A percentile compares a stretch with the other conserved stretches of the same genome.
Conservation (phyloP, 31 red algal species). For the Porphyra umbilicalis region DNA sequence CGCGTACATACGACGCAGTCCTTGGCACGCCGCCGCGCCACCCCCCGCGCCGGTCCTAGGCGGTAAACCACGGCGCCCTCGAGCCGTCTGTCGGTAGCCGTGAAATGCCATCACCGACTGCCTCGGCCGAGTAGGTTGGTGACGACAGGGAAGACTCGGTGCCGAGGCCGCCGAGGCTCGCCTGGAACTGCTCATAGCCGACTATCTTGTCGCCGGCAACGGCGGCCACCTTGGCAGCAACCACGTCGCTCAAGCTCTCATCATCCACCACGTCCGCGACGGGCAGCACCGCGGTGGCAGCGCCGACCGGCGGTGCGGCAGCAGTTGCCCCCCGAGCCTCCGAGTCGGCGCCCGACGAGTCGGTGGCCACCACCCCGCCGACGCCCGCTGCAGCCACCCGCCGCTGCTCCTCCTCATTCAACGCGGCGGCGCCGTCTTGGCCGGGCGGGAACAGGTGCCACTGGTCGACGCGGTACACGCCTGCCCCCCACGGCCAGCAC, state of each 20-base stretch:
- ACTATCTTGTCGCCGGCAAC: neutral
- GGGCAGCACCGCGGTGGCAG: neutral
- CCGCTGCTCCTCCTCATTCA: neutral
- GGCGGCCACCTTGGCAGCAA: neutral
- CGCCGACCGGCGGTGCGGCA: neutral
- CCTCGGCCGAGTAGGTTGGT: neutral
- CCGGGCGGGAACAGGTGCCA: neutral
- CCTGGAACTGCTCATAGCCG: neutral
- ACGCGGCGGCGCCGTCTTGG: neutral
- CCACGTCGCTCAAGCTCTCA: neutral
- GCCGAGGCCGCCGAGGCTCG: neutral
- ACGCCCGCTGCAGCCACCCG: neutral
- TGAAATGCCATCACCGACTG: neutral
- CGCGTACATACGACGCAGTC: no score
- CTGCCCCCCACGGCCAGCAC: neutral
- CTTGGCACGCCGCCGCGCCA: no score
- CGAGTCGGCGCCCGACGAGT: neutral
- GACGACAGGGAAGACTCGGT: neutral
- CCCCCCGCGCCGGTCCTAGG: neutral
- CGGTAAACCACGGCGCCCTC: neutral
- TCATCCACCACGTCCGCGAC: neutral
- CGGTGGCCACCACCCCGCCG: neutral
- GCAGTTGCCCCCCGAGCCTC: neutral
- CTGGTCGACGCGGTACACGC: neutral
- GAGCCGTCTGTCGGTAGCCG: neutral